phyloP scores from a whole-genome alignment of 169 alveolate species.

The Cryptosporidium tyzzeri region DNA sequence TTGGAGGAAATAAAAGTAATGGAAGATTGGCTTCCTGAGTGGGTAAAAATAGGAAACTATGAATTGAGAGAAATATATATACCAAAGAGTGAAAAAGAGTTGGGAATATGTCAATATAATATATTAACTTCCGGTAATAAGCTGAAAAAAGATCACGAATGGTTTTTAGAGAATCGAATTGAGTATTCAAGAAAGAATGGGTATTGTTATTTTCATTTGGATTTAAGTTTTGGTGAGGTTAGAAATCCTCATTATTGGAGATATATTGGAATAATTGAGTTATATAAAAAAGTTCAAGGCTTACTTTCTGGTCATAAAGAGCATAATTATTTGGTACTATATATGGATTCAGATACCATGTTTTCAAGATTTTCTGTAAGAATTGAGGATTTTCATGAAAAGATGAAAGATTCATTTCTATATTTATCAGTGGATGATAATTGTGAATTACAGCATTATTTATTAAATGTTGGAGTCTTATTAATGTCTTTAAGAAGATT shows the following conservation, averaged over 20 bases:
- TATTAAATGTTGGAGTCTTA: conserved; percentile 52
- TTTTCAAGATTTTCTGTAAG: conserved; percentile 8
- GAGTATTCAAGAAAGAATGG: conserved; percentile 18
- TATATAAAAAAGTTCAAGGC: conserved; percentile 5
- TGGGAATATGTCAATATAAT: conserved; percentile 15
- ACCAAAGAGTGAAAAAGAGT: neutral
- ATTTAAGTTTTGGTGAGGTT: neutral
- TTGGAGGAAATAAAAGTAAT: neutral
- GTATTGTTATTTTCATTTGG: conserved; percentile 63
- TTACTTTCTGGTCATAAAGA: neutral
- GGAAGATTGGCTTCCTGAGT: conserved; percentile 57
- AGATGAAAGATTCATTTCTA: conserved; percentile 10
- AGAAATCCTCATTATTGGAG: conserved; percentile 63
- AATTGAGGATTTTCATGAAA: conserved; percentile 20
- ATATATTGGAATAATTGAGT: conserved; percentile 42
- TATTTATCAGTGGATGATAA: conserved; percentile 49
- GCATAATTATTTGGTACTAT: conserved; percentile 15
- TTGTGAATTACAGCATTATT: conserved; percentile 23
- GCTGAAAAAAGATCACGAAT: conserved; percentile 24
- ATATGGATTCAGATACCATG: conserved; percentile 70
- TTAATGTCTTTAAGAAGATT: conserved; percentile 27
- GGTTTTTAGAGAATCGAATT: conserved; percentile 46
- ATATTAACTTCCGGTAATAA: conserved; percentile 55
- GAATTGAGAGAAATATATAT: conserved; percentile 18
- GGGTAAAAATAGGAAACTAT: conserved; percentile 23